Evolutionary conservation across 352 stramenopile genomes (phyloP), one percentile per base, ranked within the genome.

Genomic region (Pythium aphanidermatum): DNA sequence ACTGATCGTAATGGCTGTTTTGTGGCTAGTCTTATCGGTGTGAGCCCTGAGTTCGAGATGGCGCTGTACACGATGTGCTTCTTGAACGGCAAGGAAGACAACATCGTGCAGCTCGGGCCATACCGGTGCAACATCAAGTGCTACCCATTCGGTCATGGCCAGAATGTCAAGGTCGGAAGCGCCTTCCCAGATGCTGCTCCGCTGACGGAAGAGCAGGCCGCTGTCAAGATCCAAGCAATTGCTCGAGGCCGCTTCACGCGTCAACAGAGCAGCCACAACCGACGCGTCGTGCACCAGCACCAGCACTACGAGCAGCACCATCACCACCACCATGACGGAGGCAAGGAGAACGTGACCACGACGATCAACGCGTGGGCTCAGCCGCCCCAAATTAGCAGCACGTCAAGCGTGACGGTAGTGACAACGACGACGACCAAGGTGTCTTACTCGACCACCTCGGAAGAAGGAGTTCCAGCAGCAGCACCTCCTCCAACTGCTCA

Each of bases 51-150:
- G 61, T 98, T 98, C 37, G 95, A 98, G 65, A 81, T 98, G 59
- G 92, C 95, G 17, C 60, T 98, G n/a, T 98, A 98, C 69, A 97
- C 92, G 2, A 82, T 98, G 60, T 97, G 87, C 50, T 98, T 97
- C 61, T 54, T 98, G 19, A 87, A 96, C 31, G 90, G 84, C 41
- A 62, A 83, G 39, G 75, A 97, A 25, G 74, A 91, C 24, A 89
- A 97, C 44, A 62, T 86, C 44, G 86, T 95, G 36, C 72, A 94
- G 32, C 62, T 86, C 3, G 86, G 86, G 2, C 75, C 78, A 6
- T 96, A 96, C 63, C 61, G 86, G 45, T 74, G 71, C 58, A 94
- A 94, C 60, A 83, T 95, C 64, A 96, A 95, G 63, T 95, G 89
- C 62, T 91, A 83, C 48, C 69, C 71, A 31, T 95, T 94, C 45